Base-by-base conservation (phyloP, 257 asterid genomes). In the Echites panduratus region DNA sequence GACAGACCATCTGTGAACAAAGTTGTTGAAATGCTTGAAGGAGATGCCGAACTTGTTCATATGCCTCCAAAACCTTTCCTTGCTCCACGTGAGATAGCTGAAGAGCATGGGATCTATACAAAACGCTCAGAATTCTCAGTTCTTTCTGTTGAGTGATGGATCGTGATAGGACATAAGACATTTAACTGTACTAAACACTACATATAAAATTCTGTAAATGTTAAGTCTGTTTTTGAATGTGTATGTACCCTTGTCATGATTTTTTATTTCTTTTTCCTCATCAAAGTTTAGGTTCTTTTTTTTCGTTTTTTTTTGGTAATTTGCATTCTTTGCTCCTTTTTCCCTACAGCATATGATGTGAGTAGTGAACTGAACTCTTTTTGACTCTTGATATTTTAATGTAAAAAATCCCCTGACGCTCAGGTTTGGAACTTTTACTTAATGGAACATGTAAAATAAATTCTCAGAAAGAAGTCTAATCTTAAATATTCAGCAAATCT, bases 11-110 rank as follows among this genome's bases (percentile, higher is more conserved):
- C 57, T 40, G 84, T 86, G 83, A 82, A 77, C 54, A 78, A 86
- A 77, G 82, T 82, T 43, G 81, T 83, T n/a, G 79, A 66, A 32
- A 86, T 88, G 90, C 90, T 88, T 63, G 77, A 84, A 82, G 85
- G 85, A 48, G 82, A 66, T 41, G 58, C 32, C 50, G 84, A 78
- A 66, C 10, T 26, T 56, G 47, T 82, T 53, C 82, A 9, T 8
- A 58, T 84, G 83, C 89, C 91, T 24, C 88, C 88, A 14, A 78
- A 77, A 48, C 79, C 83, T 44, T 82, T 82, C 70, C 58, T 78
- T 27, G 72, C 75, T 75, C 72, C 79, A 0, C 75, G 70, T 3
- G 83, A 76, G 66, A 59, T 66, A 19, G 66, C 74, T 35, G 70
- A 75, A 9, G 80, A 79, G 27, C 58, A 65, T 22, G 73, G 54